A percentile compares a stretch with the other conserved stretches of the same genome.
phyloP scores from a whole-genome alignment of 805 yeast genomes.

The Sugiyamaella floridensis region DNA sequence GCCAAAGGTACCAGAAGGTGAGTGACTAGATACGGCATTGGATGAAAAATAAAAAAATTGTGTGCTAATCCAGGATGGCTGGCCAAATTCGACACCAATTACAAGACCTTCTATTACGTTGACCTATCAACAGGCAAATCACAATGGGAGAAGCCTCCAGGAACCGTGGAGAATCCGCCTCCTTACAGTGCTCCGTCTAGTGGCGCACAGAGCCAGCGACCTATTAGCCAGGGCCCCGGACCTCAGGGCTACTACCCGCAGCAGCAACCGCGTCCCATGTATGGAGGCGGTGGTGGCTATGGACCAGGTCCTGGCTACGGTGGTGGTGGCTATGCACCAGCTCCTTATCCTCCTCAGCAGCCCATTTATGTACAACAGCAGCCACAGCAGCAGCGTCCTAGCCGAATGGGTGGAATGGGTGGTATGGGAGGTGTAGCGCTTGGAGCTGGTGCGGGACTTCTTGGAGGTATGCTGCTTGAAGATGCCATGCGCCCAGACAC shows the following conservation, averaged over 20 bases:
- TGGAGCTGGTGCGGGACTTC: constrained; percentile 52
- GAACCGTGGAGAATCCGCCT: constrained; percentile 17
- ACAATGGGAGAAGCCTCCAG: constrained; percentile 81
- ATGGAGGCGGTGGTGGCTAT: constrained; percentile 1
- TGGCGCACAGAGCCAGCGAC: constrained; percentile 4
- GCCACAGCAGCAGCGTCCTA: constrained; percentile 23
- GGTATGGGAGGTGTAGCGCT: constrained; percentile 40
- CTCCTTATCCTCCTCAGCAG: constrained; percentile 11
- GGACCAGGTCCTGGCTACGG: constrained; percentile 20
- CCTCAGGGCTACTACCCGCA: constrained; percentile 12
- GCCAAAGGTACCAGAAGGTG: constrained; percentile 23
- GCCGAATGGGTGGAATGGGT: constrained; percentile 34
- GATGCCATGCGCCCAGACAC: constrained; percentile 35
- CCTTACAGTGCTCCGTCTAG: constrained; percentile 2
- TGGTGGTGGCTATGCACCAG: constrained; percentile 21
- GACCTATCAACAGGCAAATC: constrained; percentile 62
- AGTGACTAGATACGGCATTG: constrained; percentile 1
- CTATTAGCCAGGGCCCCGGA: constrained; percentile 5
- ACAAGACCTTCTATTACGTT: constrained; percentile 74
- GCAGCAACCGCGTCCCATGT: constrained; percentile 16
- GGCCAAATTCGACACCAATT: constrained; percentile 32
- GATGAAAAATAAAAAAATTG: too few relatives aligned
- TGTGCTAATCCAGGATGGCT: constrained; percentile 28
- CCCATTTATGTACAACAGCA: constrained; percentile 25
- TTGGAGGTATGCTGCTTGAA: constrained; percentile 53